A percentile compares a stretch with the other conserved stretches of the same genome.
Evolutionary conservation across 129 eudicot genomes (phyloP).

Genomic region (Chrysanthemum makinoi): DNA sequence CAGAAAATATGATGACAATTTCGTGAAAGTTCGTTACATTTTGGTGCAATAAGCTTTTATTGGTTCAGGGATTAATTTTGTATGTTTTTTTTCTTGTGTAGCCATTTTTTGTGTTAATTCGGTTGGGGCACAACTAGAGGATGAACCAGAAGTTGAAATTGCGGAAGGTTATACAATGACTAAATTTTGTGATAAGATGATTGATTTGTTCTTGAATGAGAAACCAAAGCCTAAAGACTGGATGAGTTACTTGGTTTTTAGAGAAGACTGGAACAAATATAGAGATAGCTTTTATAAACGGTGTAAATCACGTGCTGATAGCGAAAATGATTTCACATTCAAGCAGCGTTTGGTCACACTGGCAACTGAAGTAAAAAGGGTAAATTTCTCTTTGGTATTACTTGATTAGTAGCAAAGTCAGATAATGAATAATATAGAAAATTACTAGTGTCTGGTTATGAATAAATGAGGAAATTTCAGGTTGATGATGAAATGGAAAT

Average conservation of each 20-base stretch:
- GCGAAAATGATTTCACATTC: constrained; percentile 47
- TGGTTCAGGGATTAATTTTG: neutral
- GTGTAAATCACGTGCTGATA: constrained; percentile 55
- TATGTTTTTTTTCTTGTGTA: constrained; percentile 6
- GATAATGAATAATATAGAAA: neutral
- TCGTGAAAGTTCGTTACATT: neutral
- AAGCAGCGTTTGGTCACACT: constrained; percentile 52
- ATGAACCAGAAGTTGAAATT: constrained; percentile 61
- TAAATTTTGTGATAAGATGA: constrained; percentile 77
- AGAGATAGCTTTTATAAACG: constrained; percentile 68
- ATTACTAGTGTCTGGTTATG: neutral
- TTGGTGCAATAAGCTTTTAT: neutral
- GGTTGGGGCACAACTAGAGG: constrained; percentile 38
- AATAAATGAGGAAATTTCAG: constrained; percentile 49
- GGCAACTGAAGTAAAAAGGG: constrained; percentile 69
- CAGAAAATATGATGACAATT: too few relatives aligned
- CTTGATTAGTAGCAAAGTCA: neutral
- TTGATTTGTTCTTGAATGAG: constrained; percentile 73
- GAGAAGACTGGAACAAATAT: constrained; percentile 90
- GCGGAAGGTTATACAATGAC: constrained; percentile 88
- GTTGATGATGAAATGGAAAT: constrained; percentile 93
- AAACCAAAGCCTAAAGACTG: constrained; percentile 84
- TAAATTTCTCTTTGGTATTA: constrained; percentile 13
- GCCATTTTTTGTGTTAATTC: constrained; percentile 38
- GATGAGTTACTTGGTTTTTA: constrained; percentile 70